Conservation (phyloP, 805 yeast genomes). For the Lachancea sp. region DNA sequence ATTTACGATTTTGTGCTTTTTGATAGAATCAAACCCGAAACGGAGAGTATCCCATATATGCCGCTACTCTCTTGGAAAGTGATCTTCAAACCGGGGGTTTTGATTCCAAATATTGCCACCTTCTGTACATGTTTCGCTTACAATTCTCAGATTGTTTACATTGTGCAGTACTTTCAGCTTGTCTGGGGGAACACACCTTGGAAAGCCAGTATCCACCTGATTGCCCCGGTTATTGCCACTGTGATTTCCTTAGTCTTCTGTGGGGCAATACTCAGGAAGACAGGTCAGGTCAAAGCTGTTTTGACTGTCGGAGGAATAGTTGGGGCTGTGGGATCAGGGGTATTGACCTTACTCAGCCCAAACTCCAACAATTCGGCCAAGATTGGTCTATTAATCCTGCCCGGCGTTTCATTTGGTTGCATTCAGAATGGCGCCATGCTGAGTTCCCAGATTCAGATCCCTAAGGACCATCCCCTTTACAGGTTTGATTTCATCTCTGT, state of each 20-base stretch:
- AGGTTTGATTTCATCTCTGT: constrained; percentile 19
- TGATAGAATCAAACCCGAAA: not conserved
- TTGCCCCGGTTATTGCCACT: constrained; percentile 18
- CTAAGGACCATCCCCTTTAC: constrained; percentile 13
- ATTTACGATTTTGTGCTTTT: constrained; percentile 36
- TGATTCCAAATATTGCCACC: constrained; percentile 15
- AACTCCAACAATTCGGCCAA: too few relatives aligned
- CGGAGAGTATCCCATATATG: not conserved
- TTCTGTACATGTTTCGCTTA: constrained; percentile 14
- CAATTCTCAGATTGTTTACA: constrained; percentile 18
- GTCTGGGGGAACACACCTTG: constrained; percentile 18
- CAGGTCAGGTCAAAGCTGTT: constrained; percentile 15
- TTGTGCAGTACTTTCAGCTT: constrained; percentile 25
- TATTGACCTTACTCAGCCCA: too few relatives aligned
- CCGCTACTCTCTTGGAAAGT: constrained; percentile 19
- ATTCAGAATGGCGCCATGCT: constrained; percentile 31
- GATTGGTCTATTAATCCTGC: constrained; percentile 27
- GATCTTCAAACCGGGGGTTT: constrained; percentile 8
- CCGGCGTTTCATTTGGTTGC: constrained; percentile 33
- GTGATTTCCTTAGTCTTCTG: constrained; percentile 16
- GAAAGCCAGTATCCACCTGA: constrained; percentile 21
- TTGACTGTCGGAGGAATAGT: constrained; percentile 12
- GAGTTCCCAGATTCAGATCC: constrained; percentile 27
- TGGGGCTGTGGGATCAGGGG: too few relatives aligned
- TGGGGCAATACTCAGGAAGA: constrained; percentile 31